Evolutionary conservation across 441 rosid species (phyloP).

Genomic region (Aleurites moluccanus): DNA sequence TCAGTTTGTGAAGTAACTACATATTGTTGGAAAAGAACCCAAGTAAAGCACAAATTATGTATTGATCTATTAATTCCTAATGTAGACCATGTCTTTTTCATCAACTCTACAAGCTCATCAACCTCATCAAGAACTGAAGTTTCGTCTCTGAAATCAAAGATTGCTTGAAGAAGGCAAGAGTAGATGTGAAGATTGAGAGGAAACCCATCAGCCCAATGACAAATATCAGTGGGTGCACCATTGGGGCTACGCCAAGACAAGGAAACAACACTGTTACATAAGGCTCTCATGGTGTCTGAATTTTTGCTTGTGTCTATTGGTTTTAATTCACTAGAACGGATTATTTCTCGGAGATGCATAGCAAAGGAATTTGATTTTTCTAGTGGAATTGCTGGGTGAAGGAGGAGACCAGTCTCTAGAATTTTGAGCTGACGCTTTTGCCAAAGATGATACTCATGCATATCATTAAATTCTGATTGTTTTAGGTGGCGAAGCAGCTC

Average conservation of each 20-base stretch:
- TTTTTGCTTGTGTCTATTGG: constrained; percentile 65
- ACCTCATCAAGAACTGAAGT: constrained; percentile 85
- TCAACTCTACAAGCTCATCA: constrained; percentile 84
- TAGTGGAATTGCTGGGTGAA: constrained; percentile 64
- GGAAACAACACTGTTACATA: constrained; percentile 68
- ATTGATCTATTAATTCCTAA: constrained; percentile 67
- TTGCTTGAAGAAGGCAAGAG: constrained; percentile 55
- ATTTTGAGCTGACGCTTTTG: constrained; percentile 79
- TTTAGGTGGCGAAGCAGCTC: constrained; percentile 92
- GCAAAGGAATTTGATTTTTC: constrained; percentile 65
- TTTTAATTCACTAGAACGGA: constrained; percentile 49
- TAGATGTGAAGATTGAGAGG: constrained; percentile 86
- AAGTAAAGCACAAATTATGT: constrained; percentile 79
- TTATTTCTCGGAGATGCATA: constrained; percentile 58
- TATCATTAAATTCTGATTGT: constrained; percentile 71
- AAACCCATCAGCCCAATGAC: constrained; percentile 95
- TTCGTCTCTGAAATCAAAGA: constrained; percentile 76
- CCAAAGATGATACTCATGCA: constrained; percentile 76
- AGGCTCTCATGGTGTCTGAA: constrained; percentile 71
- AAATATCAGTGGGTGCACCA: constrained; percentile 62
- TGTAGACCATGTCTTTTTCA: constrained; percentile 92
- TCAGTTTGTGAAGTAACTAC: constrained; percentile 63
- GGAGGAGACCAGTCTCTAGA: constrained; percentile 74
- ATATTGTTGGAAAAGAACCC: constrained; percentile 87
- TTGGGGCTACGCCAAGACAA: constrained; percentile 71